phyloP scores from a whole-genome alignment of 306 rosid genomes.

The Ammopiptanthus mongolicus region DNA sequence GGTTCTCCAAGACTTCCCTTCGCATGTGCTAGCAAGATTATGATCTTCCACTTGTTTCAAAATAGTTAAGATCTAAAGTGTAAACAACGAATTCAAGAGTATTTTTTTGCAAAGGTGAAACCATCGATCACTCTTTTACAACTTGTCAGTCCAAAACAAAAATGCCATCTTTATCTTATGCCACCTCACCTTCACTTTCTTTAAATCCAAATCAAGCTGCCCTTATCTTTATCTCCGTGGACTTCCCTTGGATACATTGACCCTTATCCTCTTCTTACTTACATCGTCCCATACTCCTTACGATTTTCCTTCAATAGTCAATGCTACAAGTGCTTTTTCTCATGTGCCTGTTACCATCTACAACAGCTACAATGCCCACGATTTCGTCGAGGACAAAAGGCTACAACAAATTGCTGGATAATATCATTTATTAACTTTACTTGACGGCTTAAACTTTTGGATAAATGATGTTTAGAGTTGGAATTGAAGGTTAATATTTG shows the following conservation, averaged over 20 bases:
- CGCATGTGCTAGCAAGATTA: no score
- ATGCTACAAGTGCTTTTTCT: not conserved
- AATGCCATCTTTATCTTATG: not conserved
- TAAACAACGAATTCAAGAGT: no score
- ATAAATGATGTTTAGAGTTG: no score
- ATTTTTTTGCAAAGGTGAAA: no score
- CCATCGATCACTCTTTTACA: not conserved
- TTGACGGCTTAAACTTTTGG: no score
- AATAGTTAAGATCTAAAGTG: no score
- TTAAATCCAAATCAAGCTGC: not conserved
- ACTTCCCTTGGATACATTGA: not conserved
- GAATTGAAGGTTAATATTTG: no score
- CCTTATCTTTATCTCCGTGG: constrained; percentile 5
- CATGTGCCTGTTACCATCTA: not conserved
- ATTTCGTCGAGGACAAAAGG: not conserved
- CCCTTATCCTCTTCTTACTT: not conserved
- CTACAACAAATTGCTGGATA: no score
- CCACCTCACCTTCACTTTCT: not conserved
- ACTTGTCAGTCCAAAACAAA: no score
- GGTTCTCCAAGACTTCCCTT: no score
- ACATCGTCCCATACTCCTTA: not conserved
- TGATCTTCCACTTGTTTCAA: no score
- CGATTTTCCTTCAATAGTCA: not conserved
- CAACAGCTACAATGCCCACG: not conserved
- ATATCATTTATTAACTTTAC: no score